Conservation (phyloP, 176 grass and related monocot genomes). For the Oryza rufipogon region DNA sequence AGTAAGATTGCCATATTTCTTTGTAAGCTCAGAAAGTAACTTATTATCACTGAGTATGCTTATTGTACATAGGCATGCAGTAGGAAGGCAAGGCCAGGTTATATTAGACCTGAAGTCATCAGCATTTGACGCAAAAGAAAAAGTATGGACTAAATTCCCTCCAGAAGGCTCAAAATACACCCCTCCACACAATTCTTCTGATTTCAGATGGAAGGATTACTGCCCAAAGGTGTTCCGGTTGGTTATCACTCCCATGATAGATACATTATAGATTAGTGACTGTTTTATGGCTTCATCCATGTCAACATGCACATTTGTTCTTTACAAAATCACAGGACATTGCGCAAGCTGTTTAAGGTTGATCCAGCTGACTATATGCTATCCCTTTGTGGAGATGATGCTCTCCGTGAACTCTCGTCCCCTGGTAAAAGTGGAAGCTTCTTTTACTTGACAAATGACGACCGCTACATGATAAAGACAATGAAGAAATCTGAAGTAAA, state of each 20-base stretch:
- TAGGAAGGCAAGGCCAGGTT: conserved; percentile 77
- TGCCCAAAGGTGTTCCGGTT: conserved; percentile 97
- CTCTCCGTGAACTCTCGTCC: conserved; percentile 85
- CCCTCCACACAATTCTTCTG: conserved; percentile 88
- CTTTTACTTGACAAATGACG: conserved; percentile 91
- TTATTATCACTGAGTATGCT: conserved; percentile 30
- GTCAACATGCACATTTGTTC: conserved; percentile 38
- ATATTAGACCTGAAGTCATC: conserved; percentile 81
- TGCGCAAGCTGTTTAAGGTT: conserved; percentile 89
- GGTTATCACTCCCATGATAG: conserved; percentile 43
- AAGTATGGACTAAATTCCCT: conserved; percentile 98
- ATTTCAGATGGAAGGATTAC: conserved; percentile 99
- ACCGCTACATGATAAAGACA: conserved; percentile 93
- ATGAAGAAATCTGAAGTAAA: conserved; percentile 97
- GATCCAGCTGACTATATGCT: conserved; percentile 95
- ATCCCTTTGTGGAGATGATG: conserved; percentile 86
- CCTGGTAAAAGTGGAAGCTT: conserved; percentile 96
- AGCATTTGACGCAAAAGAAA: conserved; percentile 89
- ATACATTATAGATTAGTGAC: conserved; percentile 29
- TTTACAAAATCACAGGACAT: conserved; percentile 54
- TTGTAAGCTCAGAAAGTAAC: conserved; percentile 16
- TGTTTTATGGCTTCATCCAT: conserved; percentile 21
- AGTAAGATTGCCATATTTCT: neutral
- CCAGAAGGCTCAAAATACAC: conserved; percentile 89
- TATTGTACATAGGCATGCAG: conserved; percentile 72